Conservation (phyloP, 495 filamentous ascomycete genomes). For the Xylaria bambusicola region DNA sequence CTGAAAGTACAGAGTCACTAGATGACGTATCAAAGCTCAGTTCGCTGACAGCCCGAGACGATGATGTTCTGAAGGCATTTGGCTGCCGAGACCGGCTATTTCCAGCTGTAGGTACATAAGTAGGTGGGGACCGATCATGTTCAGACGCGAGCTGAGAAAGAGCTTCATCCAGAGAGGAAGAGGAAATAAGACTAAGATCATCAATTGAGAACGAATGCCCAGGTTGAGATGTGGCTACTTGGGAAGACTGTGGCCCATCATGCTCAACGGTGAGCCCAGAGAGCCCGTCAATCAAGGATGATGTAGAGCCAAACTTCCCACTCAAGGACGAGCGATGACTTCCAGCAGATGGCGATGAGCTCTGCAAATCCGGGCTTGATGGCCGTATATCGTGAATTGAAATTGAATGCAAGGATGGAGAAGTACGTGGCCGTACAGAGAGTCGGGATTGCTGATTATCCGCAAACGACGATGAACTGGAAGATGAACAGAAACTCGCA, state of each 20-base stretch:
- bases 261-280: neutral
- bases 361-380: constrained; percentile 8
- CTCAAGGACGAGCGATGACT: constrained; percentile 8
- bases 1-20: constrained; percentile 1
- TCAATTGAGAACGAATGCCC: constrained; percentile 11
- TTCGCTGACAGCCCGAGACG: neutral
- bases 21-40: constrained; percentile 8
- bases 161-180: constrained; percentile 10
- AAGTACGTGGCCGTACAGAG: constrained; percentile 12
- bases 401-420: constrained; percentile 13
- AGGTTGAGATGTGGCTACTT: neutral
- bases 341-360: constrained; percentile 1
- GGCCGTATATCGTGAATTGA: constrained; percentile 5
- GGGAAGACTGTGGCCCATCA: constrained; percentile 3
- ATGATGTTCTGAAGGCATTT: neutral
- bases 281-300: constrained; percentile 8
- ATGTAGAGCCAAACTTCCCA: constrained; percentile 6
- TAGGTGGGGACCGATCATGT: constrained; percentile 1
- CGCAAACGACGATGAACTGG: constrained; percentile 14
- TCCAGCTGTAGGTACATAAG: neutral
- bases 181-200: neutral
- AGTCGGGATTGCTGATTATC: constrained; percentile 7
- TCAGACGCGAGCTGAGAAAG: neutral
- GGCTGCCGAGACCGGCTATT: neutral
- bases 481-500: constrained; percentile 17